Evolutionary conservation across 2,329 filamentous ascomycete genomes (phyloP).

Genomic region (Fusarium euwallaceae): DNA sequence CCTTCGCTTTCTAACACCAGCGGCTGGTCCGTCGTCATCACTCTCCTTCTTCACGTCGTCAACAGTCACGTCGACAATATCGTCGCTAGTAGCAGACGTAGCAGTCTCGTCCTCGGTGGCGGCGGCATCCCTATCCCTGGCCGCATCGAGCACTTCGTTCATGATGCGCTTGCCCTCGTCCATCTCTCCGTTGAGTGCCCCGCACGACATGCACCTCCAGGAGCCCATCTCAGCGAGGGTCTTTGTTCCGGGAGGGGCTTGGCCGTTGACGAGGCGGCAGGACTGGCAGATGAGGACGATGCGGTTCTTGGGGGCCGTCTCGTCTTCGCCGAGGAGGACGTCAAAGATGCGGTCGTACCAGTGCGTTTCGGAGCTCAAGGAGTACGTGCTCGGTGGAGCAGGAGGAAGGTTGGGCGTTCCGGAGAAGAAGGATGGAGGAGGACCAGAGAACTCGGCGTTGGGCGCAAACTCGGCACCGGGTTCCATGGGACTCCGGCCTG

Average conservation of each 20-base stretch:
- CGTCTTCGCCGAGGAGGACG: conserved; percentile 92
- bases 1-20: conserved; percentile 44
- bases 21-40: conserved; percentile 38
- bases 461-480: conserved; percentile 77
- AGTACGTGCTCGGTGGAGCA: conserved; percentile 19
- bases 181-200: conserved; percentile 83
- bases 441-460: conserved; percentile 65
- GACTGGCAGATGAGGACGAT: conserved; percentile 85
- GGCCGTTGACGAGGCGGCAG: conserved; percentile 93
- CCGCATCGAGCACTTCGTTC: conserved; percentile 67
- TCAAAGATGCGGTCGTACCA: conserved; percentile 98
- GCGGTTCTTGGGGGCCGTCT: conserved; percentile 91
- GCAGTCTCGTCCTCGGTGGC: conserved; percentile 26
- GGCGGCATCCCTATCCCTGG: conserved; percentile 20
- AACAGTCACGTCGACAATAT: conserved; percentile 29
- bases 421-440: conserved; percentile 58
- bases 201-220: conserved; percentile 93
- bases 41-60: conserved; percentile 23
- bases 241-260: conserved; percentile 89
- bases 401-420: conserved; percentile 43
- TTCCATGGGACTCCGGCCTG: conserved; percentile 51
- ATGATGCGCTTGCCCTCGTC: conserved; percentile 82
- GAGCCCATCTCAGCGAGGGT: conserved; percentile 82
- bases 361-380: conserved; percentile 61
- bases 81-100: conserved; percentile 18